Percentiles rank a stretch among this genome's conserved stretches.
Evolutionary conservation across 2,329 filamentous ascomycete species (phyloP).

Genomic region (Ascochyta clinopodiicola): DNA sequence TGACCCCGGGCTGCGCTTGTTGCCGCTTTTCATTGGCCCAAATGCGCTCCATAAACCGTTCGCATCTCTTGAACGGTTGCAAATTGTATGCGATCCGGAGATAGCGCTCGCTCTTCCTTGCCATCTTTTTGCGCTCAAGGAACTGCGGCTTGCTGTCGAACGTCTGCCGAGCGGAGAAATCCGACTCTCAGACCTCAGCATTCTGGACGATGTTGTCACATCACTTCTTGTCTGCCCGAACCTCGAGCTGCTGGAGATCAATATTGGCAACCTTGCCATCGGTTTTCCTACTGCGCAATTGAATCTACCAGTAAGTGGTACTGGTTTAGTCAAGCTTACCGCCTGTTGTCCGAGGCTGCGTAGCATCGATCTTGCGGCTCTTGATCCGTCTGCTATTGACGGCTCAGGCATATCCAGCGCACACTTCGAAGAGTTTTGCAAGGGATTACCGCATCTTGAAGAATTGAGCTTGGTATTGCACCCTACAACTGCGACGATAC

Average conservation of each 20-base stretch:
- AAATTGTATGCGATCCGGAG: constrained; percentile 43
- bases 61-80: constrained; percentile 28
- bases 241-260: constrained; percentile 33
- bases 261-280: constrained; percentile 30
- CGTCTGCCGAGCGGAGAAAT: constrained; percentile 28
- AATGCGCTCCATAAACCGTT: constrained; percentile 26
- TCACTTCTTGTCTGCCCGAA: constrained; percentile 26
- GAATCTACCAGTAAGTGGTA: constrained; percentile 31
- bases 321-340: constrained; percentile 29
- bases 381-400: constrained; percentile 38
- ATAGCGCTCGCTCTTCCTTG: constrained; percentile 35
- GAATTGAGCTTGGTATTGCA: constrained; percentile 38
- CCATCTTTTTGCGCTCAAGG: constrained; percentile 32
- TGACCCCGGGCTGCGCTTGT: constrained; percentile 34
- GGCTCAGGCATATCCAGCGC: constrained; percentile 32
- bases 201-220: constrained; percentile 32
- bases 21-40: constrained; percentile 31
- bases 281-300: constrained; percentile 33
- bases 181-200: constrained; percentile 24
- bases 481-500: constrained; percentile 29
- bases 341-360: constrained; percentile 29
- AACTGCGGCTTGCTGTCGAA: constrained; percentile 39
- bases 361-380: constrained; percentile 35
- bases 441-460: constrained; percentile 27
- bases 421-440: constrained; percentile 40